These are phyloP conservation scores for Nepenthes alata DNA, from an alignment of 179 eudicot species.

Conservation along the genomic window DNA sequence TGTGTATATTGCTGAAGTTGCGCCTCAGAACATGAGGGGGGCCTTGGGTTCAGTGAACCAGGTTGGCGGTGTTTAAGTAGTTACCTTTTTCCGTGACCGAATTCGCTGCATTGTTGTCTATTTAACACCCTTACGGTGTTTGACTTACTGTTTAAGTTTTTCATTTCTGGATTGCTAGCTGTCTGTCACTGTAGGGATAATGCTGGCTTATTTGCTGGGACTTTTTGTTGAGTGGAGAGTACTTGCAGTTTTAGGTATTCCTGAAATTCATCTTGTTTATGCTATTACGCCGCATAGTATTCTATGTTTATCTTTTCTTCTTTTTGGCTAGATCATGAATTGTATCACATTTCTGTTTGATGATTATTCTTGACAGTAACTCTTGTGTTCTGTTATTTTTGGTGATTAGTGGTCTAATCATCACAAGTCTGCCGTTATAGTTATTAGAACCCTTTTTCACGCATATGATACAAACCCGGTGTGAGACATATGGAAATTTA, in stretches of 20 bases:
- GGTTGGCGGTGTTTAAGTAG: constrained; percentile 27
- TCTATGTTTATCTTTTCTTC: background rate
- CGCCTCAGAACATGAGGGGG: constrained; percentile 91
- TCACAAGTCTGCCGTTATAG: too few relatives aligned
- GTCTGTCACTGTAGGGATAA: constrained; percentile 84
- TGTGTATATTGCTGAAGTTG: constrained; percentile 92
- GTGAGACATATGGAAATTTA: too few relatives aligned
- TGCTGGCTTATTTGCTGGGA: constrained; percentile 88
- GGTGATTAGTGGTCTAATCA: too few relatives aligned
- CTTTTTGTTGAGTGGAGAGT: constrained; percentile 78
- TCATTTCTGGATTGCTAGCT: constrained; percentile 33
- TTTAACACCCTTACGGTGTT: background rate
- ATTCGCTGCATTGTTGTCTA: constrained; percentile 1
- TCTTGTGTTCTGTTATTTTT: too few relatives aligned
- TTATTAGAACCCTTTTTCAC: too few relatives aligned
- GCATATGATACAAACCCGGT: too few relatives aligned
- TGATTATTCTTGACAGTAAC: background rate
- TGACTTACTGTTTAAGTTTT: background rate
- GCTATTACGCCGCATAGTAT: background rate
- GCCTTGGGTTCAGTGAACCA: constrained; percentile 87
- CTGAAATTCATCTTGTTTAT: background rate
- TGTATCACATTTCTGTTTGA: background rate
- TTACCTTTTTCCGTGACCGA: background rate
- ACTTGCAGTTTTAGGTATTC: constrained; percentile 87
- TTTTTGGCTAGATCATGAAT: background rate